Conservation (phyloP, 169 alveolate genomes). For the Cryptosporidium ryanae region DNA sequence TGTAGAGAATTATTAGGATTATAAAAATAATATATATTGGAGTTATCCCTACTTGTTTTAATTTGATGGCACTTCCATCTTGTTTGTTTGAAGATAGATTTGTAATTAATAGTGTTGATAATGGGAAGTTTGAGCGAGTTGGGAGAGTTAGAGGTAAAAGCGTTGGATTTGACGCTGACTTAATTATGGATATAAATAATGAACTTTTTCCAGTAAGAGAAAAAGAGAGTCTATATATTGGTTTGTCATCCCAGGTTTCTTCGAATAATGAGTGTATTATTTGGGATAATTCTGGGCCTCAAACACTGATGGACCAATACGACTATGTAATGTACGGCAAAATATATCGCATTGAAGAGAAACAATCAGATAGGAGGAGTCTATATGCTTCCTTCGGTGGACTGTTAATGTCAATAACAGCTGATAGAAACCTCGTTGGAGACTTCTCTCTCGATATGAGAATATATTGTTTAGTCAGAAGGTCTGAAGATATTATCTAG, state of each 20-base stretch:
- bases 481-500: slow-evolving; percentile 74
- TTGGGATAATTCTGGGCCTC: slow-evolving; percentile 74
- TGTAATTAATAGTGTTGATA: slow-evolving; percentile 87
- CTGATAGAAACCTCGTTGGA: slow-evolving; percentile 91
- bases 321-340: slow-evolving; percentile 92
- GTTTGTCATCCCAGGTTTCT: slow-evolving; percentile 79
- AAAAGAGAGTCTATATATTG: slow-evolving; percentile 78
- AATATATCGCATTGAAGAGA: slow-evolving; percentile 89
- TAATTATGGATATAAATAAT: slow-evolving; percentile 88
- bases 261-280: slow-evolving; percentile 21
- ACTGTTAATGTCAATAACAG: slow-evolving; percentile 89
- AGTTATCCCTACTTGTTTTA: not conserved
- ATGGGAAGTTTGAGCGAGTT: slow-evolving; percentile 90
- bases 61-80: slow-evolving; percentile 60
- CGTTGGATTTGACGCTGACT: slow-evolving; percentile 92
- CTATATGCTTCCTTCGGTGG: slow-evolving; percentile 91
- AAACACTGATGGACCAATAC: slow-evolving; percentile 83
- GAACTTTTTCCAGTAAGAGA: slow-evolving; percentile 88
- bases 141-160: slow-evolving; percentile 89
- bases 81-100: slow-evolving; percentile 90
- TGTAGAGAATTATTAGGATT: not conserved
- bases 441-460: slow-evolving; percentile 91
- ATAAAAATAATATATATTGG: not conserved
- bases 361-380: slow-evolving; percentile 89
- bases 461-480: slow-evolving; percentile 82